Evolutionary conservation across 2,329 filamentous ascomycete genomes (phyloP).

Genomic region (Seiridium unicorne): DNA sequence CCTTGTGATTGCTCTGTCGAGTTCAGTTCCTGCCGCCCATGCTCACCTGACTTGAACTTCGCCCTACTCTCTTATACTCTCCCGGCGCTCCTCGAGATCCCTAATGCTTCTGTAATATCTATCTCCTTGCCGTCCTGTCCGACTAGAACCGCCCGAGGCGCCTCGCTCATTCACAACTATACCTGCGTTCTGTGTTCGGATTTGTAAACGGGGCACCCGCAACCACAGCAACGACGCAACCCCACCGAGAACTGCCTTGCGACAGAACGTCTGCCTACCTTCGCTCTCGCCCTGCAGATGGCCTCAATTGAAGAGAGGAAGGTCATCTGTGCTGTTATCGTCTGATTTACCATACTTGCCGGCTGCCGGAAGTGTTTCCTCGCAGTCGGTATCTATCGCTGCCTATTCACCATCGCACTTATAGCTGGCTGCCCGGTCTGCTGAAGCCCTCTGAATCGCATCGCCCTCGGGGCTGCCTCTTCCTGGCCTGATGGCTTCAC

Average conservation of each 20-base stretch:
- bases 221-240: constrained; percentile 8
- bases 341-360: not conserved
- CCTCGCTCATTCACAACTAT: not conserved
- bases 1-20: constrained; percentile 1
- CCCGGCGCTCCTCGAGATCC: not conserved
- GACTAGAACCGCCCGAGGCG: not conserved
- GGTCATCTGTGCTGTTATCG: not conserved
- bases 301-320: not conserved
- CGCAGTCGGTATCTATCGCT: constrained; percentile 2
- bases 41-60: constrained; percentile 6
- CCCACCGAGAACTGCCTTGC: constrained; percentile 6
- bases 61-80: not conserved
- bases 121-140: not conserved
- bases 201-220: constrained; percentile 3
- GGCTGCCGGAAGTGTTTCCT: not conserved
- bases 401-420: not conserved
- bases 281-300: not conserved
- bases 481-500: constrained; percentile 22
- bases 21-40: not conserved
- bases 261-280: constrained; percentile 4
- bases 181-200: not conserved
- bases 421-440: not conserved
- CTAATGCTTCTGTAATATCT: not conserved
- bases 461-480: not conserved
- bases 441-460: constrained; percentile 7